phyloP scores from a whole-genome alignment of 306 rosid species.

The Abrus pulchellus region DNA sequence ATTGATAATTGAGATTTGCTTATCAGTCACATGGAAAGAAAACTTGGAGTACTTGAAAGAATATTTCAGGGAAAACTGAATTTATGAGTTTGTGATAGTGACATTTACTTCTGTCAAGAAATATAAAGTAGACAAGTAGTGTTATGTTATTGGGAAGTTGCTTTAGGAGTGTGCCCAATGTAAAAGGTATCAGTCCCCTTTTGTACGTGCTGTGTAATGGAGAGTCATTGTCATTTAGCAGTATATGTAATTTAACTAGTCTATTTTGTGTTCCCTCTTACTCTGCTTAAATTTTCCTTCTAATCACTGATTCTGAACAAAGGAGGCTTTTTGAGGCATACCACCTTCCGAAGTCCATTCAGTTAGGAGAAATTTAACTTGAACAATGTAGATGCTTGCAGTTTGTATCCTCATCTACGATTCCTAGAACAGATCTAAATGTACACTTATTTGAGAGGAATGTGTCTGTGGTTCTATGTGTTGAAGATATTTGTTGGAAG shows the following conservation, averaged over 20 bases:
- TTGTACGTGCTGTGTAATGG: not conserved
- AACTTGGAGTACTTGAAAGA: slow-evolving; percentile 6
- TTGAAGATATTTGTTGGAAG: slow-evolving; percentile 8
- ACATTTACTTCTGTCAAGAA: slow-evolving; percentile 7
- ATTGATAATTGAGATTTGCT: not conserved
- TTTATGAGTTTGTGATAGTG: slow-evolving; percentile 24
- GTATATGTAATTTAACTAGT: not conserved
- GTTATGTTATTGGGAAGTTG: slow-evolving; percentile 17
- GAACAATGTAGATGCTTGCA: not conserved
- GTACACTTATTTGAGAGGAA: not conserved
- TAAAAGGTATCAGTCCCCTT: not conserved
- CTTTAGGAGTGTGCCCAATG: slow-evolving; percentile 34
- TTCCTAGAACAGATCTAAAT: slow-evolving; percentile 23
- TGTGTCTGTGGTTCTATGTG: not conserved
- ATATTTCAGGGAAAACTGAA: slow-evolving; percentile 14
- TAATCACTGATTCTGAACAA: slow-evolving; percentile 4
- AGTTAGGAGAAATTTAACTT: not conserved
- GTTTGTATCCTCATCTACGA: not conserved
- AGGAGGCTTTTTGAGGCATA: slow-evolving; percentile 18
- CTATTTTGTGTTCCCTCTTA: not conserved
- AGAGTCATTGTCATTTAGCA: not conserved
- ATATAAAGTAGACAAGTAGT: not conserved
- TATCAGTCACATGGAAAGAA: not conserved
- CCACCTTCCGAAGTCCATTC: not conserved
- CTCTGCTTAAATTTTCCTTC: slow-evolving; percentile 1